phyloP scores from a whole-genome alignment of 2,329 filamentous ascomycete species.

The Sporothrix brasiliensis region DNA sequence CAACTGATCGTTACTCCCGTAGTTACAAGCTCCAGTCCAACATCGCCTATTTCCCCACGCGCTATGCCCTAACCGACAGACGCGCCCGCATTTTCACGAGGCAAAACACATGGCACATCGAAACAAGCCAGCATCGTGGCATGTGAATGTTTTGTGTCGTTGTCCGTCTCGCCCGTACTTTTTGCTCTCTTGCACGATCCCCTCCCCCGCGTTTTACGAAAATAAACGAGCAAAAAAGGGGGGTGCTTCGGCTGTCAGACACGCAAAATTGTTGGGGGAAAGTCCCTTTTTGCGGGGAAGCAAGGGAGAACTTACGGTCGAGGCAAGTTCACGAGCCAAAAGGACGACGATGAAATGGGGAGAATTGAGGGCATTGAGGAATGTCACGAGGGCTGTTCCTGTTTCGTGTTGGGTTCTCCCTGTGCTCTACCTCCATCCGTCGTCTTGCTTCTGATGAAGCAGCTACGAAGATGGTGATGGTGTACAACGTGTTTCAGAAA shows the following conservation, averaged over 20 bases:
- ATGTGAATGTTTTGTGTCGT: not conserved
- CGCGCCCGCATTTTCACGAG: constrained; percentile 4
- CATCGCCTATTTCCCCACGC: not conserved
- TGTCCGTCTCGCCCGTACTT: no score
- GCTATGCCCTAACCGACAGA: constrained; percentile 10
- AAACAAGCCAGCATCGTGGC: not conserved
- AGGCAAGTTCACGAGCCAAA: constrained; percentile 20
- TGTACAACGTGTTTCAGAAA: not conserved
- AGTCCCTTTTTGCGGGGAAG: constrained; percentile 11
- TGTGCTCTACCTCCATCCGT: not conserved
- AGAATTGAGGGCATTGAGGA: not conserved
- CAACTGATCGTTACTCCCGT: no score
- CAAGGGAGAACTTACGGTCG: not conserved
- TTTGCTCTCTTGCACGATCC: not conserved
- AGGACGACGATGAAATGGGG: not conserved
- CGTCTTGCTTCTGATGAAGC: not conserved
- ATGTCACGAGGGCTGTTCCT: not conserved
- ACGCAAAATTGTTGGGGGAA: not conserved
- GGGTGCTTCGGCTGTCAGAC: not conserved
- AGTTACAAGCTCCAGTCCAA: not conserved
- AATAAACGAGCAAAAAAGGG: not conserved
- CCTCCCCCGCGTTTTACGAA: not conserved
- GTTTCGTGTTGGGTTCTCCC: not conserved
- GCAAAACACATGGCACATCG: constrained; percentile 4
- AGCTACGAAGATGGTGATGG: not conserved